Evolutionary conservation across 192 early-diverging fungal genomes (phyloP).

Genomic region (Coemansia sp.): DNA sequence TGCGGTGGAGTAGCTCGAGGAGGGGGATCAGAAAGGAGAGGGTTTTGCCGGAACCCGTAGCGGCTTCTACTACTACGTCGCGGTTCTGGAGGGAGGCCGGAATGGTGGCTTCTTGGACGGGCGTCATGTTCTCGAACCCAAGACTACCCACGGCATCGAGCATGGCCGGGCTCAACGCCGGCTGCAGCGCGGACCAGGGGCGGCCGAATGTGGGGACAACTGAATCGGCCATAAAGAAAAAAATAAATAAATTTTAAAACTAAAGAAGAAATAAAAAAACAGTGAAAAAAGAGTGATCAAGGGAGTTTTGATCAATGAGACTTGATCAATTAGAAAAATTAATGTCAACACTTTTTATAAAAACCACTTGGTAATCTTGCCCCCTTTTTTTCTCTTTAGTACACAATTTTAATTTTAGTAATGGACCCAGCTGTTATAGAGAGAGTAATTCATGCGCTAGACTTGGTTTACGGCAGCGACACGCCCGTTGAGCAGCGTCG

Average conservation of each 20-base stretch:
- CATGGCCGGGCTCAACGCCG: slow-evolving; percentile 56
- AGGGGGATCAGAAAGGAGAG: slow-evolving; percentile 89
- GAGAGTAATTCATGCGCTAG: slow-evolving; percentile 32
- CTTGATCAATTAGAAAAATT: neutral
- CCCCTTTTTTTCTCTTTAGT: neutral
- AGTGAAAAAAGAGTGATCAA: neutral
- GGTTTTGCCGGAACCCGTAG: slow-evolving; percentile 97
- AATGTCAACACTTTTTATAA: neutral
- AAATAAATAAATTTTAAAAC: neutral
- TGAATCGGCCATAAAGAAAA: neutral
- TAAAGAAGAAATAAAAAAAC: neutral
- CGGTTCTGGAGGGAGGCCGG: slow-evolving; percentile 89
- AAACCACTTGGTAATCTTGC: neutral
- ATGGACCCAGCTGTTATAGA: slow-evolving; percentile 28
- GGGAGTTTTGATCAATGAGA: neutral
- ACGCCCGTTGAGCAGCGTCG: slow-evolving; percentile 28
- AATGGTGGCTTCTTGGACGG: slow-evolving; percentile 88
- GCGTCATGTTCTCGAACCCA: slow-evolving; percentile 87
- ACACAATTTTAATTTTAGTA: neutral
- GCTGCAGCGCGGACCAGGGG: slow-evolving; percentile 62
- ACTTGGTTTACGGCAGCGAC: slow-evolving; percentile 28
- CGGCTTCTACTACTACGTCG: slow-evolving; percentile 96
- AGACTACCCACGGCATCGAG: slow-evolving; percentile 61
- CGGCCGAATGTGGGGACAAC: slow-evolving; percentile 58
- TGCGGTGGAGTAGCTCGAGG: slow-evolving; percentile 78